Percentiles rank a stretch among this genome's conserved stretches.
These are phyloP conservation scores for Wickerhamiella alocasiicola DNA, from an alignment of 805 yeast species.

Conservation along the genomic window DNA sequence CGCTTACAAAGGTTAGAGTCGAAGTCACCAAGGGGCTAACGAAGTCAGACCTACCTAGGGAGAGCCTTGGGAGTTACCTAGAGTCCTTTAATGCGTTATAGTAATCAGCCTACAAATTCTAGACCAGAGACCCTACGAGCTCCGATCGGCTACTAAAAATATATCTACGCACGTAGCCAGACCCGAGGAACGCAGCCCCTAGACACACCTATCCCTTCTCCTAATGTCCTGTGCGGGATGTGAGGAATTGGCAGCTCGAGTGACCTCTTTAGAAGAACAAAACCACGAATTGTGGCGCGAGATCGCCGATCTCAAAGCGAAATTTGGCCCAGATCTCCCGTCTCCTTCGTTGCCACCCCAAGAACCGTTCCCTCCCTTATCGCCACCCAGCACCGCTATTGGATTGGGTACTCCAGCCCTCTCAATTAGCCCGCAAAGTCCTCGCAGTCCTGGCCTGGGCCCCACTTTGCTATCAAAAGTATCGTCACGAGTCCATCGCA, in stretches of 20 bases:
- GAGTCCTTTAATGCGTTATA: no score
- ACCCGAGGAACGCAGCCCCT: no score
- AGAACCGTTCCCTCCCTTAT: not conserved
- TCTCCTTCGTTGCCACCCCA: not conserved
- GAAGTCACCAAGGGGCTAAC: no score
- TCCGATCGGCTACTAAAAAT: no score
- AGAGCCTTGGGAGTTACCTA: no score
- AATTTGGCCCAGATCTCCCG: not conserved
- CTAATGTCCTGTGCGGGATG: slow-evolving; percentile 5
- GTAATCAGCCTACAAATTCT: no score
- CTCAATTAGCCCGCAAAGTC: not conserved
- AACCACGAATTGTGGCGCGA: not conserved
- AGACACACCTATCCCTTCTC: no score
- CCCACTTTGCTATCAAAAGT: slow-evolving; percentile 6
- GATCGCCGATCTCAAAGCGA: not conserved
- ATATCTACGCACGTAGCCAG: no score
- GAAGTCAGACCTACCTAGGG: no score
- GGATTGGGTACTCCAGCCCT: not conserved
- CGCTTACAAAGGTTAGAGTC: no score
- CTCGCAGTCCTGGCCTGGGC: not conserved
- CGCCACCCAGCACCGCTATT: not conserved
- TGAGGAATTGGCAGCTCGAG: slow-evolving; percentile 1
- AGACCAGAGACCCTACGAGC: no score
- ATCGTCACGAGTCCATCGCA: slow-evolving; percentile 4
- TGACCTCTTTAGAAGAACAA: not conserved